Base-by-base conservation (phyloP, 805 yeast genomes). In the Wickerhamomyces alni region DNA sequence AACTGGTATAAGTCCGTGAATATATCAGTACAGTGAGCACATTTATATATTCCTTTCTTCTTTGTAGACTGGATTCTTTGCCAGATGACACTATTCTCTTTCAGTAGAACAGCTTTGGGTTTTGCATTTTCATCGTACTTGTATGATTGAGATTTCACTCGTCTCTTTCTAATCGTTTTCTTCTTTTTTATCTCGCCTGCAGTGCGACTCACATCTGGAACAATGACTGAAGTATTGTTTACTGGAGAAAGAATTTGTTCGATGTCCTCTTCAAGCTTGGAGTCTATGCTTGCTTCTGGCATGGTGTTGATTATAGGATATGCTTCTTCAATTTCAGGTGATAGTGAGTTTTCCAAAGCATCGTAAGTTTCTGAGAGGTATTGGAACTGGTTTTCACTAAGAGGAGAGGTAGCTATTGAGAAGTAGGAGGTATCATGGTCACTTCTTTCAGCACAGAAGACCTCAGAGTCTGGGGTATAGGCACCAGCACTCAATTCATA, bases 21-120 rank as follows among this genome's bases (percentile, higher is more conserved):
- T 16, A 55, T 57, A 21, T 58, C 53, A 0, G 69, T 51, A 41
- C 79, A 74, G 41, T 74, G 77, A 5, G 70, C 55, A 52, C 79
- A 74, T 38, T 65, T 62, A 46, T 69, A 71, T 24, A 62, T 55
- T 0, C 71, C 76, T 43, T 66, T 64, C 55, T 67, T 70, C 33
- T 58, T 63, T 19, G 58, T 65, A 16, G 55, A 57, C 8, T 50
- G 35, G 10, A 62, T 47, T 10, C 55, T 54, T 4, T 50, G 47
- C 59, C 62, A 52, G 3, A 58, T 33, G 2, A 16, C 37, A n/a
- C 47, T 38, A 35, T 63, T 64, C 22, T 45, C 42, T 19, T 50
- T 45, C 17, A 66, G 38, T 29, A 54, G 60, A n/a, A 58, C 53
- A 18, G 51, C 42, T 11, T 48, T 38, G 6, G 49, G 36, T 10